Evolutionary conservation across 805 yeast genomes (phyloP).

Genomic region (Wickerhamiella musiphila): DNA sequence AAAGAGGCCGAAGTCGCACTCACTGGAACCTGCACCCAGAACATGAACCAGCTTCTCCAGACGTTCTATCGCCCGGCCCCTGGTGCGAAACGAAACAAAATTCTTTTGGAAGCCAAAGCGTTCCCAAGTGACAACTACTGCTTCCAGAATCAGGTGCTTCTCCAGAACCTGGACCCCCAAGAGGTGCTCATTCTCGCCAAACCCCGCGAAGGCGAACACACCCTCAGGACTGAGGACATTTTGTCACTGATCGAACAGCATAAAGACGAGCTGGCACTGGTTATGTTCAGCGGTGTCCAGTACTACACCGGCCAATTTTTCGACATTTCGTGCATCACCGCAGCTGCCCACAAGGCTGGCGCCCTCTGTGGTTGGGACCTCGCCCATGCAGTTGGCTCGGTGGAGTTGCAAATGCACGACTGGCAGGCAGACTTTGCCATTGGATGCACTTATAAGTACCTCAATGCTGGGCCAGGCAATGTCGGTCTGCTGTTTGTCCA

Average conservation of each 20-base stretch:
- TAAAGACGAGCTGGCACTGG: conserved; percentile 47
- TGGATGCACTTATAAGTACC: conserved; percentile 86
- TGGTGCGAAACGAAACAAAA: conserved; percentile 41
- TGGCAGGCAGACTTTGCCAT: conserved; percentile 90
- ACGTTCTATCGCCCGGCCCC: conserved; percentile 53
- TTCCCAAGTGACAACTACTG: conserved; percentile 91
- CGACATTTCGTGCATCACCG: conserved; percentile 56
- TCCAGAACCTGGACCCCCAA: conserved; percentile 37
- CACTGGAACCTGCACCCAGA: conserved; percentile 74
- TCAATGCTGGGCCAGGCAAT: conserved; percentile 88
- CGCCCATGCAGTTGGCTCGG: conserved; percentile 90
- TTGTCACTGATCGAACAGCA: conserved; percentile 35
- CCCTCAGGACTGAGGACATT: conserved; percentile 47
- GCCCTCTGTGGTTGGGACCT: conserved; percentile 72
- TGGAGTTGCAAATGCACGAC: conserved; percentile 55
- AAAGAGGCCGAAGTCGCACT: conserved; percentile 57
- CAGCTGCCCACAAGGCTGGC: conserved; percentile 35
- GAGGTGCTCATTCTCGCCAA: conserved; percentile 45
- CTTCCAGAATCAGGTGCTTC: conserved; percentile 48
- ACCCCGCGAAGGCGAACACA: conserved; percentile 42
- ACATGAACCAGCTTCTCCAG: conserved; percentile 55
- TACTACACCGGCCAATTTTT: conserved; percentile 84
- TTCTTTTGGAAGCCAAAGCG: conserved; percentile 70
- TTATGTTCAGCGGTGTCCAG: conserved; percentile 77
- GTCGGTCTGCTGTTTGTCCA: conserved; percentile 77